Evolutionary conservation across 2,329 filamentous ascomycete species (phyloP).

Genomic region (Albophoma yamanashiensis): DNA sequence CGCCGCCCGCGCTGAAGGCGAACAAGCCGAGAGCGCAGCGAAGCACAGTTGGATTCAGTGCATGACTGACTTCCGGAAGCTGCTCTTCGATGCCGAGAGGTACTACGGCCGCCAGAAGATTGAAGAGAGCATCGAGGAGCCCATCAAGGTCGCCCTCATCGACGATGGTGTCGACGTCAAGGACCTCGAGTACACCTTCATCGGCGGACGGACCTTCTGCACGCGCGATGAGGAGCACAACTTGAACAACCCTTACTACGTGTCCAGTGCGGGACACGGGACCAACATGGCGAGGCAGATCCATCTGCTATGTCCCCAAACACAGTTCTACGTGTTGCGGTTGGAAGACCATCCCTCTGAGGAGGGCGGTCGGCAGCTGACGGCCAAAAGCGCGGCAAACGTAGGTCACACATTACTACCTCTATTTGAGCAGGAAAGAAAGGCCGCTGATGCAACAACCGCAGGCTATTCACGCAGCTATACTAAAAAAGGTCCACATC

Average conservation of each 20-base stretch:
- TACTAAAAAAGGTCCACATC: neutral
- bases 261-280: neutral
- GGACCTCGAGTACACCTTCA: neutral
- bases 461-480: neutral
- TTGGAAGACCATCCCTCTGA: neutral
- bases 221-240: neutral
- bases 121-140: neutral
- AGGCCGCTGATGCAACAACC: neutral
- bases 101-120: neutral
- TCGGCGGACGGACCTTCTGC: neutral
- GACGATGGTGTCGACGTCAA: neutral
- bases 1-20: neutral
- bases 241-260: neutral
- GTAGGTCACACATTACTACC: neutral
- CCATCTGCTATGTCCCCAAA: neutral
- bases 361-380: neutral
- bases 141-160: neutral
- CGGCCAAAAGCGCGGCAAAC: neutral
- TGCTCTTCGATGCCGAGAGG: neutral
- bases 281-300: neutral
- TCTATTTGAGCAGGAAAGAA: neutral
- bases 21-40: neutral
- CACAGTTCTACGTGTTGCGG: neutral
- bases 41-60: neutral
- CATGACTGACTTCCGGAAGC: neutral